Conservation (phyloP, 2,329 filamentous ascomycete genomes). For the Amauroascus niger region DNA sequence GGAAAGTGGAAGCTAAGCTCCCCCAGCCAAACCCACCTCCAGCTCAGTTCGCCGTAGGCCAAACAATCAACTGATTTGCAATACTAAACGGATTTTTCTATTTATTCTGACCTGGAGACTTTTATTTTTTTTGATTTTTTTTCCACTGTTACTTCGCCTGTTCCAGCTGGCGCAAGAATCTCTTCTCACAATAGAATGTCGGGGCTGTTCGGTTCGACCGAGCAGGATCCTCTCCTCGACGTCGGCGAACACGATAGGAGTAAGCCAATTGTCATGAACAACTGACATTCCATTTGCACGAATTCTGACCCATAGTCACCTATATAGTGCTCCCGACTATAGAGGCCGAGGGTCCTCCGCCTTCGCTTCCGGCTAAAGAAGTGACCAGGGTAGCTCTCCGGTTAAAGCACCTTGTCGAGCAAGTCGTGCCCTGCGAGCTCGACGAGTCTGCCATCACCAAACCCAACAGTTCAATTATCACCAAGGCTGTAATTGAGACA, state of each 20-base stretch:
- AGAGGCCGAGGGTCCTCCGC: slow-evolving; percentile 36
- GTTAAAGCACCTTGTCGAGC: slow-evolving; percentile 81
- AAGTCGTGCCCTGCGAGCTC: slow-evolving; percentile 82
- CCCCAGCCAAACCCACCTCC: no score
- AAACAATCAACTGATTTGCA: no score
- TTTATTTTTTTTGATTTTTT: background rate
- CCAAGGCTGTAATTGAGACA: slow-evolving; percentile 64
- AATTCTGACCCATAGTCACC: background rate
- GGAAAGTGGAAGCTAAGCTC: no score
- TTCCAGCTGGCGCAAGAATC: background rate
- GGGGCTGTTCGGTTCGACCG: background rate
- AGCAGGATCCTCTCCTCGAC: slow-evolving; percentile 1
- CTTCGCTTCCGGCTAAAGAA: slow-evolving; percentile 63
- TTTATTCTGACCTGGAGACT: background rate
- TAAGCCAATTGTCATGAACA: background rate
- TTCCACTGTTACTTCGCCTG: background rate
- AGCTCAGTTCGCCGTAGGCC: no score
- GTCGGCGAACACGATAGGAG: background rate
- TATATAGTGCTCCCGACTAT: slow-evolving; percentile 36
- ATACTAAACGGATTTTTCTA: background rate
- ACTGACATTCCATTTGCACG: background rate
- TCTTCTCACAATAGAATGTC: background rate
- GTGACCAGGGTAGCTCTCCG: slow-evolving; percentile 86
- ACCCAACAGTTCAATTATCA: slow-evolving; percentile 80
- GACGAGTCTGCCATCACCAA: slow-evolving; percentile 63